phyloP scores from a whole-genome alignment of 2,329 filamentous ascomycete species.

The Leptographium lundbergii region DNA sequence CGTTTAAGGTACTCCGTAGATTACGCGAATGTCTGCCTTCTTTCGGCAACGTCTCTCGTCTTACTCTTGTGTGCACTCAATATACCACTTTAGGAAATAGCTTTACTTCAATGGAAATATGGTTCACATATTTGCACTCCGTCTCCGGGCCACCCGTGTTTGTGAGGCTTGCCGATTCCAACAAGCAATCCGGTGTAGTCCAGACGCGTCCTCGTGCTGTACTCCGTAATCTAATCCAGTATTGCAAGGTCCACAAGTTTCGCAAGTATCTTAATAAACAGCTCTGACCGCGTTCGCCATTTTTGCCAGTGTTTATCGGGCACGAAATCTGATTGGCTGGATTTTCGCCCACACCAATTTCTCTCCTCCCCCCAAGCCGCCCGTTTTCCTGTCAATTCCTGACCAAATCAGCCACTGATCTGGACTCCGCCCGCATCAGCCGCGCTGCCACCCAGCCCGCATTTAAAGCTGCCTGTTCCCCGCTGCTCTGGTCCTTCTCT shows the following conservation, averaged over 20 bases:
- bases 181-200: too few relatives aligned
- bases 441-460: conserved; percentile 7
- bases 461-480: conserved; percentile 12
- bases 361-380: background rate
- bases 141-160: too few relatives aligned
- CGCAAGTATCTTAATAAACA: background rate
- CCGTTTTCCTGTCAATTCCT: background rate
- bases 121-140: too few relatives aligned
- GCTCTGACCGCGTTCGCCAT: background rate
- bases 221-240: too few relatives aligned
- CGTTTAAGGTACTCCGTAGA: too few relatives aligned
- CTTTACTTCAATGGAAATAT: too few relatives aligned
- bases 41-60: too few relatives aligned
- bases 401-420: conserved; percentile 13
- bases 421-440: conserved; percentile 8
- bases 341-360: background rate
- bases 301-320: conserved; percentile 5
- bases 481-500: background rate
- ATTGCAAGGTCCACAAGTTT: background rate
- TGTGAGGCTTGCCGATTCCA: too few relatives aligned
- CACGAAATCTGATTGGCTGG: conserved; percentile 9
- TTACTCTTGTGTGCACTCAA: too few relatives aligned
- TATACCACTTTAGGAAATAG: too few relatives aligned
- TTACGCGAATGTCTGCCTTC: too few relatives aligned
- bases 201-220: too few relatives aligned